phyloP scores from a whole-genome alignment of 2,329 filamentous ascomycete genomes.

The Cladosporium sp. region DNA sequence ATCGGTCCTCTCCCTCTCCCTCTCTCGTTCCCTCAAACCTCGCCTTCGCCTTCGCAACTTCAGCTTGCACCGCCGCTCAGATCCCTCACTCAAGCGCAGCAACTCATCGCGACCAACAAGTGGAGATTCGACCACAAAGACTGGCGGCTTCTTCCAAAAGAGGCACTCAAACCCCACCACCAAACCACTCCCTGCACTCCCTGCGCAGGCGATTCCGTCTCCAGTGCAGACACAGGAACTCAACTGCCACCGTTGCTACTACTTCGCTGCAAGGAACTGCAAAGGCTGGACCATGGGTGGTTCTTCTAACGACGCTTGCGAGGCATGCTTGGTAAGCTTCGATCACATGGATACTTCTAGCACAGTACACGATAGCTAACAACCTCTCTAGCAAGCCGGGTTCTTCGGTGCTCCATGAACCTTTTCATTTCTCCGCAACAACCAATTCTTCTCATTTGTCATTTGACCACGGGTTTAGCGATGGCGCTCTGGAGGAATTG shows the following conservation, averaged over 20 bases:
- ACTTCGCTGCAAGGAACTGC: slow-evolving; percentile 33
- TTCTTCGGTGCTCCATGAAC: slow-evolving; percentile 25
- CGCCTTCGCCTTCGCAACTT: slow-evolving; percentile 10
- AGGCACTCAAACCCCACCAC: slow-evolving; percentile 8
- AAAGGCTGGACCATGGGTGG: slow-evolving; percentile 34
- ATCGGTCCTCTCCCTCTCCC: slow-evolving; percentile 15
- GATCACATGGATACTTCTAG: background rate
- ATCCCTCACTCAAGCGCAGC: background rate
- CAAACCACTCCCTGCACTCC: slow-evolving; percentile 14
- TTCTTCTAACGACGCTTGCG: slow-evolving; percentile 31
- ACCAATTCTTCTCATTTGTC: background rate
- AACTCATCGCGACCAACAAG: slow-evolving; percentile 4
- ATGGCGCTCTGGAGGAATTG: background rate
- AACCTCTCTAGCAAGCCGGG: slow-evolving; percentile 24
- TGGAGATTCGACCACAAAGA: background rate
- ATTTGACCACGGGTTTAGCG: background rate
- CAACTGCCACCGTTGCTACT: slow-evolving; percentile 33
- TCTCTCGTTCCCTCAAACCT: slow-evolving; percentile 8
- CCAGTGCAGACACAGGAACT: slow-evolving; percentile 22
- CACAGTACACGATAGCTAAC: slow-evolving; percentile 10
- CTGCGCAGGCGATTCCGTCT: slow-evolving; percentile 13
- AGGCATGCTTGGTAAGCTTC: slow-evolving; percentile 22
- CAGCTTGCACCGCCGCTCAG: slow-evolving; percentile 4
- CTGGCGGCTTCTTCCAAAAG: slow-evolving; percentile 1
- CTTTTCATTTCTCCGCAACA: background rate